Evolutionary conservation across 1,284 basidiomycete genomes (phyloP), one percentile per base, ranked within the genome.

Genomic region (Austropuccinia psidii): DNA sequence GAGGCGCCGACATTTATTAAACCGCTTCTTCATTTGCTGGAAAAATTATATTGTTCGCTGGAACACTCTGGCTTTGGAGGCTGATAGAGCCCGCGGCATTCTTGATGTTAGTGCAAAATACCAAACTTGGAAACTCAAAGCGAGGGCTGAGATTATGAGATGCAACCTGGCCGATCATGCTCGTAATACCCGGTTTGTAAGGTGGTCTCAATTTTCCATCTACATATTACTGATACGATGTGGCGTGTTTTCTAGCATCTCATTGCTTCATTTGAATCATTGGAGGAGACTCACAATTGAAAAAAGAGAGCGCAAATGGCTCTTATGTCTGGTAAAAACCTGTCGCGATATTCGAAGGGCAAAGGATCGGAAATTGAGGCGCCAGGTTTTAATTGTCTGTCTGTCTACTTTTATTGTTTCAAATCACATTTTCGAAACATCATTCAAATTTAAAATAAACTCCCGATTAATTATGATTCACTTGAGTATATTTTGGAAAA

Each of bases 311-410:
- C 43, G 37, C 31, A 72, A 58, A 57, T 57, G 37, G 24, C 43
- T 45, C 8, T 37, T 41, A 29, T 45, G 29, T 37, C 29, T 57
- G 43, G 41, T 35, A 27, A 19, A 61, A 17, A 57, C 68, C 11
- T 72, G 39, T 49, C 24, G 47, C 13, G 57, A 61, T 50, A 58
- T 60, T 19, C 57, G 61, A 47, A 60, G 58, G 37, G 52, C n/a
- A 7, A 43, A 33, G 47, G 33, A 60, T 35, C 43, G 49, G 19
- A 50, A 29, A n/a, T 57, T 61, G 13, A 47, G 55, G 15, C 54
- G 68, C 33, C 45, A 39, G 45, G 68, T 72, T 27, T 72, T 72
- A 58, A 72, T 61, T 72, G 68, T 72, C 57, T 72, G 68, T 72
- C 61, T 60, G 68, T 72, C 57, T 27, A 61, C 61, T 19, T 64